Evolutionary conservation across 2,329 filamentous ascomycete species (phyloP).

Genomic region (Capronia americana): DNA sequence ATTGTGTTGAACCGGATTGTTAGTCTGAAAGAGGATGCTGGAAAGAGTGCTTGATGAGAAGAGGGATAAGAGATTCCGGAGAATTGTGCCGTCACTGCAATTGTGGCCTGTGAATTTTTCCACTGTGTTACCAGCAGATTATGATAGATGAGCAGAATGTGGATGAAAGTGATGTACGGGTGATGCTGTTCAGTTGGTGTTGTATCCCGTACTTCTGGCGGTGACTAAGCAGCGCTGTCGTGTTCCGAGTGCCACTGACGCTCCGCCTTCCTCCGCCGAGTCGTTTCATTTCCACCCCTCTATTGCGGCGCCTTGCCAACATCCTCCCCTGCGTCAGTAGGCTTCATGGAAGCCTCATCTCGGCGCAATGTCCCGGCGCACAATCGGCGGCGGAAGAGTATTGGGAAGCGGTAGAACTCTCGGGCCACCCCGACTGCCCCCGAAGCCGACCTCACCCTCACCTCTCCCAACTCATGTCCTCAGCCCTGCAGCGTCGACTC

Average conservation of each 20-base stretch:
- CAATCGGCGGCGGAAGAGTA: slow-evolving; percentile 89
- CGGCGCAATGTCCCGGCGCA: slow-evolving; percentile 76
- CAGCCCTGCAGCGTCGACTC: slow-evolving; percentile 72
- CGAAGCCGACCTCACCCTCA: slow-evolving; percentile 49
- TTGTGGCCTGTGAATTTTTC: neutral
- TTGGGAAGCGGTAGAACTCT: slow-evolving; percentile 85
- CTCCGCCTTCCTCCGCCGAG: slow-evolving; percentile 26
- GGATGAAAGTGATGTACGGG: neutral
- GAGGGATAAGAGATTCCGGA: neutral
- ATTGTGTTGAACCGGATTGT: slow-evolving; percentile 91
- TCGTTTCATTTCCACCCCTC: slow-evolving; percentile 8
- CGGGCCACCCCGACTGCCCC: slow-evolving; percentile 64
- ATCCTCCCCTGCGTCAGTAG: slow-evolving; percentile 30
- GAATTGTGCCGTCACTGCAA: neutral
- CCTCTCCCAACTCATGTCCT: slow-evolving; percentile 55
- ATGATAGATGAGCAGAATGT: neutral
- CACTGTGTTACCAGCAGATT: neutral
- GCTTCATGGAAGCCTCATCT: slow-evolving; percentile 40
- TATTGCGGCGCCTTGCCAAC: slow-evolving; percentile 4
- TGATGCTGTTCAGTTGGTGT: neutral
- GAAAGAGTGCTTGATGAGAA: slow-evolving; percentile 56
- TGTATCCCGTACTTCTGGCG: neutral
- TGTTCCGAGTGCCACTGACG: slow-evolving; percentile 1
- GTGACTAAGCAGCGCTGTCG: slow-evolving; percentile 16
- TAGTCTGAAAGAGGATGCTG: slow-evolving; percentile 84